A percentile compares a stretch with the other conserved stretches of the same genome.
Evolutionary conservation across 2,329 filamentous ascomycete species (phyloP).

Genomic region (Aureobasidium musti): DNA sequence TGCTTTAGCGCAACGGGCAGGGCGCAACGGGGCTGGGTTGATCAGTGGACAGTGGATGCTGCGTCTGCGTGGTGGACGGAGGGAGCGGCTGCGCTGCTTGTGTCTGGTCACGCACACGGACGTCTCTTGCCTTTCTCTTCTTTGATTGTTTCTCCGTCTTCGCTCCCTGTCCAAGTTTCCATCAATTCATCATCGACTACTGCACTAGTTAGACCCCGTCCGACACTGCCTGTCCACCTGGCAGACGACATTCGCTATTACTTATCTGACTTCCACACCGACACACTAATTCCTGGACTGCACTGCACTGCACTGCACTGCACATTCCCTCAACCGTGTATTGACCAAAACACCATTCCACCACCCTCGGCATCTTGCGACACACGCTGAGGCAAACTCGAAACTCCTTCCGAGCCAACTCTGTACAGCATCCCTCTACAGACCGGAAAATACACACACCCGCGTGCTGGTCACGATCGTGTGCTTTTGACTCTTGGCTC

Average conservation of each 20-base stretch:
- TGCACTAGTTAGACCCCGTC: constrained; percentile 12
- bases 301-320: no score
- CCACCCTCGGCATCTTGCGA: constrained; percentile 1
- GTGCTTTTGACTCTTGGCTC: constrained; percentile 12
- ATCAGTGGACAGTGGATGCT: constrained; percentile 15
- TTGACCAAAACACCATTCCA: constrained; percentile 23
- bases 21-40: constrained; percentile 26
- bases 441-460: neutral
- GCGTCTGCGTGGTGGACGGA: neutral
- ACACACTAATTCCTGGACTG: constrained; percentile 11
- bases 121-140: constrained; percentile 17
- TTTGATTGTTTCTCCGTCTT: constrained; percentile 28
- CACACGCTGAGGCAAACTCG: neutral
- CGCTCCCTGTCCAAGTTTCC: constrained; percentile 22
- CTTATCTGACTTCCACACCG: no score
- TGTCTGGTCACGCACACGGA: constrained; percentile 9
- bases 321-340: constrained; percentile 26
- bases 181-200: constrained; percentile 18
- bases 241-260: constrained; percentile 26
- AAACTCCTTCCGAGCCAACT: neutral
- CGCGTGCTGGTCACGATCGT: constrained; percentile 29
- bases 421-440: neutral
- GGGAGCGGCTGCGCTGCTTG: neutral
- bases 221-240: constrained; percentile 30
- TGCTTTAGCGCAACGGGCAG: constrained; percentile 25